A percentile compares a stretch with the other conserved stretches of the same genome.
phyloP scores from a whole-genome alignment of 2,329 filamentous ascomycete genomes.

The Microdochium paspali region DNA sequence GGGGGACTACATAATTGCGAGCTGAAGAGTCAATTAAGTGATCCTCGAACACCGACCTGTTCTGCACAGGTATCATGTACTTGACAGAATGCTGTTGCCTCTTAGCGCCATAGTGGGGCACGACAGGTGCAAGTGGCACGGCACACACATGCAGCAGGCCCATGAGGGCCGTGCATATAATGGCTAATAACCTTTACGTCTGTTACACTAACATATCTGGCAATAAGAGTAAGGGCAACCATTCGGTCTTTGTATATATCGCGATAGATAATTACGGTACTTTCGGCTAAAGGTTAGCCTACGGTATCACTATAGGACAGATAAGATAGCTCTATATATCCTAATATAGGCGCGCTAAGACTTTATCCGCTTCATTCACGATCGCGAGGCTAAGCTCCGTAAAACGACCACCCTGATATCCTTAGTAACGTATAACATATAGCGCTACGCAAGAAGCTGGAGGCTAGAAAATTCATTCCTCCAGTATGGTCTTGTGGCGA shows the following conservation, averaged over 20 bases:
- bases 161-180: not conserved
- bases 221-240: too few relatives aligned
- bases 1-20: not conserved
- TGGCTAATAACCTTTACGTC: not conserved
- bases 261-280: not conserved
- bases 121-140: not conserved
- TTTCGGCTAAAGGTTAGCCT: not conserved
- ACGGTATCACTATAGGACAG: not conserved
- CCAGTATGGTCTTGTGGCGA: not conserved
- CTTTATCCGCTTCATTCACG: not conserved
- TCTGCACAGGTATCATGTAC: not conserved
- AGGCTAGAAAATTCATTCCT: not conserved
- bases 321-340: not conserved
- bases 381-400: not conserved
- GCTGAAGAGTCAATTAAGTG: not conserved
- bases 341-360: not conserved
- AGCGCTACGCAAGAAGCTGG: not conserved
- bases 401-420: not conserved
- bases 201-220: not conserved
- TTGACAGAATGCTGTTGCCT: not conserved
- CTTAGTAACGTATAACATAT: not conserved
- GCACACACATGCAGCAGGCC: not conserved
- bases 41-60: not conserved
- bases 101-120: not conserved
- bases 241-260: too few relatives aligned